Evolutionary conservation across 805 yeast species (phyloP).

Genomic region (Saturnispora sekii): DNA sequence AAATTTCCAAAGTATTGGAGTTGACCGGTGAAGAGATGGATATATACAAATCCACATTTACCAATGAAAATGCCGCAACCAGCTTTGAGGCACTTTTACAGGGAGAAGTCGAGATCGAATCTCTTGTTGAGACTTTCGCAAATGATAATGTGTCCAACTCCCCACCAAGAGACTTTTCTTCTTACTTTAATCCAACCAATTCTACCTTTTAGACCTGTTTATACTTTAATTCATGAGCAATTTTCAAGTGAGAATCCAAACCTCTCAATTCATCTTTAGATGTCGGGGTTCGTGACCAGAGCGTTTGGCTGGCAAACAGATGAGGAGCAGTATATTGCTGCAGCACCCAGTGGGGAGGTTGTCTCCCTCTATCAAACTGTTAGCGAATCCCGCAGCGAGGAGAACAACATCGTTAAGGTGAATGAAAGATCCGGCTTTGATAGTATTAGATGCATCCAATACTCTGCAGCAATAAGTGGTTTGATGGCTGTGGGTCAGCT

Average conservation of each 20-base stretch:
- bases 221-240: not conserved
- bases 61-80: no score
- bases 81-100: not conserved
- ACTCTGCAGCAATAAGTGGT: slow-evolving; percentile 47
- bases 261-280: not conserved
- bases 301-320: slow-evolving; percentile 54
- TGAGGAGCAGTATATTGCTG: slow-evolving; percentile 49
- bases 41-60: not conserved
- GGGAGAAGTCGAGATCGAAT: slow-evolving; percentile 3
- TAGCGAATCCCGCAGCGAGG: slow-evolving; percentile 29
- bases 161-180: not conserved
- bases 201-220: no score
- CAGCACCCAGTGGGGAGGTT: slow-evolving; percentile 75
- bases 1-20: not conserved
- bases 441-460: slow-evolving; percentile 56
- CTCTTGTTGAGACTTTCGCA: not conserved
- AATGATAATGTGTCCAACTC: not conserved
- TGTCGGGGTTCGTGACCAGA: slow-evolving; percentile 54
- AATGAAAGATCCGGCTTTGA: slow-evolving; percentile 54
- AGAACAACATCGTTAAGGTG: slow-evolving; percentile 44
- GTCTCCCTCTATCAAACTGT: slow-evolving; percentile 55
- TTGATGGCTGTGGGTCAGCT: slow-evolving; percentile 65
- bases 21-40: not conserved
- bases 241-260: not conserved
- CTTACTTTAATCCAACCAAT: not conserved